Conservation (phyloP, 352 stramenopile genomes). For the Globisporangium viniferum region DNA sequence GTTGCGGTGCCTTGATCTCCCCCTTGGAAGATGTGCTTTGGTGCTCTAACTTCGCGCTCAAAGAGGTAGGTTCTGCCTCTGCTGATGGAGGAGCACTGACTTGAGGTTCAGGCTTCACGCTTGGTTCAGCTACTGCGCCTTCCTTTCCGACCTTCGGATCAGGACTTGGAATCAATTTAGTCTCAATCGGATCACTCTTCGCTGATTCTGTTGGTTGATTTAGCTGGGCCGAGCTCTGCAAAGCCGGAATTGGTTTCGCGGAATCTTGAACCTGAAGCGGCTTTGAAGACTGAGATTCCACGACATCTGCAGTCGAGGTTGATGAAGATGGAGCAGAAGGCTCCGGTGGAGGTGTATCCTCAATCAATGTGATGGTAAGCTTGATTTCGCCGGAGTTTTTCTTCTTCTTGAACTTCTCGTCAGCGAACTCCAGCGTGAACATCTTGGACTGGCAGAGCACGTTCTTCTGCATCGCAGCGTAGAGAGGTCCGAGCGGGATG, state of each 20-base stretch:
- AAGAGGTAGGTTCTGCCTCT: neutral
- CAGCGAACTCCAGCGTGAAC: conserved; percentile 38
- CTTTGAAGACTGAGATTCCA: neutral
- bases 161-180: neutral
- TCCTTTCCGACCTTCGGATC: neutral
- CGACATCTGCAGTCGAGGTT: neutral
- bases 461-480: conserved; percentile 11
- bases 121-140: neutral
- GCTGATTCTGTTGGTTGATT: neutral
- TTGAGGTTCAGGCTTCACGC: neutral
- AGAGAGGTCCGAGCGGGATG: conserved; percentile 28
- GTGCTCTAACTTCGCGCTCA: neutral
- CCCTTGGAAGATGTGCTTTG: neutral
- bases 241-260: no score
- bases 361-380: conserved; percentile 41
- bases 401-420: conserved; percentile 47
- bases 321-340: neutral
- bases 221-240: no score
- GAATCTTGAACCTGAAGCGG: neutral
- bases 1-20: neutral
- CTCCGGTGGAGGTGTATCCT: conserved; percentile 6
- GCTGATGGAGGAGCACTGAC: neutral
- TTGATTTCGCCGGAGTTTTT: conserved; percentile 31
- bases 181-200: neutral
- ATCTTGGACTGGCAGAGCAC: conserved; percentile 30